Evolutionary conservation across 1,284 basidiomycete genomes (phyloP), one percentile per base, ranked within the genome.

Genomic region (Ceratobasidium sp.): DNA sequence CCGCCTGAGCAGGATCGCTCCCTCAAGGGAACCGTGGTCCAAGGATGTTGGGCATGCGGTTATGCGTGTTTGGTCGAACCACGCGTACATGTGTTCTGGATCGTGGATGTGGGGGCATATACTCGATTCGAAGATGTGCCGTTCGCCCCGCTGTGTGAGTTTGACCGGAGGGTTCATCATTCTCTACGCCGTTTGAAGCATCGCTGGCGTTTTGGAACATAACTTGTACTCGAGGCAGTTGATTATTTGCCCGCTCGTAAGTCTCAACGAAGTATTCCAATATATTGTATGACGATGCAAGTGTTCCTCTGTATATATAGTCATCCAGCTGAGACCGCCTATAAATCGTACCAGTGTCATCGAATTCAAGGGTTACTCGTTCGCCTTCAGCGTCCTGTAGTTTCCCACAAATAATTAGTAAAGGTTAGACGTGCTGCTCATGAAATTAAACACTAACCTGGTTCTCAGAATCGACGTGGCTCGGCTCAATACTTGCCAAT

Each of bases 271-370:
- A 69, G 33, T 69, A 69, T 17, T 56, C 50, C 6, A 69, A 10
- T 13, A 69, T 23, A 40, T 54, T 69, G 33, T 56, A 69, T 7
- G 33, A 3, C 4, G 13, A 26, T 15, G 26, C 23, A 33, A 52
- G 44, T n/a, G 17, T 9, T 1, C 48, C 67, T 20, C 67, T n/a
- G 40, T 56, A 69, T 9, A 54, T 17, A 42, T 69, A 69, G 28
- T 69, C 67, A n/a, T 54, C 67, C n/a, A 69, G 28, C 38, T 69
- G 67, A 3, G 67, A 69, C n/a, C 50, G n/a, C 33, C n/a, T 44
- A 13, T 40, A 23, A 7, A 69, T 7, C 15, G 4, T 26, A 6
- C 67, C 67, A 56, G 6, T 38, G 26, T 48, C 10, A 17, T 69
- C 33, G 26, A 69, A 56, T 5, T 40, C 33, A 5, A 62, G 17